These are phyloP conservation scores for Sequoia sempervirens DNA, from an alignment of 75 land plant species.

Conservation along the genomic window DNA sequence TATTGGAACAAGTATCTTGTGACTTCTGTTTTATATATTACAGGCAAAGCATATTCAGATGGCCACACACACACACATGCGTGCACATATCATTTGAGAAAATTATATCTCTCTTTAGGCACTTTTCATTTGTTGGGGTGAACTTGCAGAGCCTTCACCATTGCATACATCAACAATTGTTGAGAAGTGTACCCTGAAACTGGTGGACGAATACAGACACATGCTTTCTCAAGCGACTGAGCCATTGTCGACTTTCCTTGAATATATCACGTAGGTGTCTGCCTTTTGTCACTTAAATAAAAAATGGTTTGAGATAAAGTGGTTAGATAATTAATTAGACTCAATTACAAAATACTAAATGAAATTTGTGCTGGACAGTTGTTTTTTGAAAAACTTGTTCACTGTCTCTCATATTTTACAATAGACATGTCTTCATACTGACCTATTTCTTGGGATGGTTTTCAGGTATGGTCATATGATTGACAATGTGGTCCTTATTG, in stretches of 20 bases:
- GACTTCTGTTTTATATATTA: not conserved
- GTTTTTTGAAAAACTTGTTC: not conserved
- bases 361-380: not conserved
- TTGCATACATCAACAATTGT: slow-evolving; percentile 93
- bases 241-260: slow-evolving; percentile 91
- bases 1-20: not conserved
- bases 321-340: not conserved
- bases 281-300: not conserved
- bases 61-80: not conserved
- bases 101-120: not conserved
- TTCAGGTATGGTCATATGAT: slow-evolving; percentile 99
- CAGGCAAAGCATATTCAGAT: not conserved
- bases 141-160: slow-evolving; percentile 89
- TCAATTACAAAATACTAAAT: not conserved
- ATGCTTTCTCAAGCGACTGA: slow-evolving; percentile 94
- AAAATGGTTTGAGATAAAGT: not conserved
- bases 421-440: not conserved
- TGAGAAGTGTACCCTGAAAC: slow-evolving; percentile 94
- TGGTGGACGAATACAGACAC: slow-evolving; percentile 96
- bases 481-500: slow-evolving; percentile 98
- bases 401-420: not conserved
- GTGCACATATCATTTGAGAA: not conserved
- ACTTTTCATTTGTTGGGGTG: not conserved
- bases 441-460: slow-evolving; percentile 7
- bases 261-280: slow-evolving; percentile 80